Conservation (phyloP, 2,329 filamentous ascomycete species). For the Claviceps capensis region DNA sequence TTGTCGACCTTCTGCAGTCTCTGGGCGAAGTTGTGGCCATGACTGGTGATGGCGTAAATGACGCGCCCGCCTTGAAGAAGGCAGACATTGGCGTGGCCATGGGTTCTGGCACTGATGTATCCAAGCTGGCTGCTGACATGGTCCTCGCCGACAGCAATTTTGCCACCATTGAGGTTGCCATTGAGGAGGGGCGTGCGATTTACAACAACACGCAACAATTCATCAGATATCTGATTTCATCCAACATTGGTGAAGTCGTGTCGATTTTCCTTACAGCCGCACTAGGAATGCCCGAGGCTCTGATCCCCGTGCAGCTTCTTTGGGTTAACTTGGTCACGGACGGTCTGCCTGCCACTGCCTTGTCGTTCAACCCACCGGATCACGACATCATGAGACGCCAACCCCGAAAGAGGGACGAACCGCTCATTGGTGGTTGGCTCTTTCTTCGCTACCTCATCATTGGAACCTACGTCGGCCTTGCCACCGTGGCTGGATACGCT, state of each 20-base stretch:
- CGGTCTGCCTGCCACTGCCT: slow-evolving; percentile 84
- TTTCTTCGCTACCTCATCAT: slow-evolving; percentile 98
- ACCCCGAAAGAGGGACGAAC: slow-evolving; percentile 83
- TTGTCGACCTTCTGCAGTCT: slow-evolving; percentile 91
- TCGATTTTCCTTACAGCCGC: slow-evolving; percentile 97
- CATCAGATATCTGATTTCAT: slow-evolving; percentile 97
- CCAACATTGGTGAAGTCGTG: slow-evolving; percentile 97
- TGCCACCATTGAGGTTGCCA: slow-evolving; percentile 88
- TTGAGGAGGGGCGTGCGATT: slow-evolving; percentile 94
- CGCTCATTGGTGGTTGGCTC: slow-evolving; percentile 86
- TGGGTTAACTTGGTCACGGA: slow-evolving; percentile 99
- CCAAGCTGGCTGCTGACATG: slow-evolving; percentile 95
- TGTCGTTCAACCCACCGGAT: slow-evolving; percentile 98
- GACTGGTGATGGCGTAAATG: slow-evolving; percentile 98
- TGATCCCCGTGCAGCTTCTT: slow-evolving; percentile 91
- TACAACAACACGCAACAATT: slow-evolving; percentile 99
- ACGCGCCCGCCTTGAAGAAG: slow-evolving; percentile 95
- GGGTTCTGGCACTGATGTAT: slow-evolving; percentile 94
- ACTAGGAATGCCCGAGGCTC: slow-evolving; percentile 89
- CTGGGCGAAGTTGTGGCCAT: slow-evolving; percentile 92
- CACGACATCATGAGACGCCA: slow-evolving; percentile 93
- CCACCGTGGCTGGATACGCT: slow-evolving; percentile 93
- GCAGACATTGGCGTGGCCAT: slow-evolving; percentile 98
- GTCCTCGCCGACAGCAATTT: slow-evolving; percentile 98
- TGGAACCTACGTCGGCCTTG: slow-evolving; percentile 84